Conservation (phyloP, 2,329 filamentous ascomycete species). For the Teratosphaeria pseudoeucalypti region DNA sequence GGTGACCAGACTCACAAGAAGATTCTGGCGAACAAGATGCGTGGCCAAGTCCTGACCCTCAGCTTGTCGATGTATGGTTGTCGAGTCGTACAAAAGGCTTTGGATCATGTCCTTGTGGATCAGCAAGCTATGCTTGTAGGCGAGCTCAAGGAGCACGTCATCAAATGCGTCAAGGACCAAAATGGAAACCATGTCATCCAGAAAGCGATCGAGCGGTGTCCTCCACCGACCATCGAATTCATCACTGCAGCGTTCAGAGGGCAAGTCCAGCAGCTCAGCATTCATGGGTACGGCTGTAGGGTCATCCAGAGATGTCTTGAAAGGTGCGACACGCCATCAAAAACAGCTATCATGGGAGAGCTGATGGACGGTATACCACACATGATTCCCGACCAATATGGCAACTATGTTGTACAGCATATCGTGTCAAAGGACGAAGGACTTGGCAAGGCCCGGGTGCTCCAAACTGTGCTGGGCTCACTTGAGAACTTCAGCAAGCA, state of each 20-base stretch:
- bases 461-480: conserved; percentile 60
- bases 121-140: conserved; percentile 76
- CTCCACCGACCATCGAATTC: conserved; percentile 69
- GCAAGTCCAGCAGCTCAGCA: conserved; percentile 62
- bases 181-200: conserved; percentile 97
- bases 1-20: conserved; percentile 91
- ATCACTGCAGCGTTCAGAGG: conserved; percentile 72
- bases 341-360: conserved; percentile 61
- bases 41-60: conserved; percentile 66
- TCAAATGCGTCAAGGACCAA: conserved; percentile 71
- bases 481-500: conserved; percentile 75
- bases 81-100: conserved; percentile 88
- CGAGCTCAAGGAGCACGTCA: conserved; percentile 67
- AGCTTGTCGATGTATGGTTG: conserved; percentile 89
- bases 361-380: conserved; percentile 60
- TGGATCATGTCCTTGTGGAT: conserved; percentile 84
- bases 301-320: conserved; percentile 91
- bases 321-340: conserved; percentile 58
- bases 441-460: conserved; percentile 62
- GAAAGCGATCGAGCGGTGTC: conserved; percentile 76
- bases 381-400: conserved; percentile 78
- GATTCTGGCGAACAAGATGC: conserved; percentile 75
- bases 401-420: conserved; percentile 94
- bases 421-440: conserved; percentile 69
- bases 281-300: conserved; percentile 78